Base-by-base conservation (phyloP, 2,329 filamentous ascomycete genomes). In the Golovinomyces cichoracearum region DNA sequence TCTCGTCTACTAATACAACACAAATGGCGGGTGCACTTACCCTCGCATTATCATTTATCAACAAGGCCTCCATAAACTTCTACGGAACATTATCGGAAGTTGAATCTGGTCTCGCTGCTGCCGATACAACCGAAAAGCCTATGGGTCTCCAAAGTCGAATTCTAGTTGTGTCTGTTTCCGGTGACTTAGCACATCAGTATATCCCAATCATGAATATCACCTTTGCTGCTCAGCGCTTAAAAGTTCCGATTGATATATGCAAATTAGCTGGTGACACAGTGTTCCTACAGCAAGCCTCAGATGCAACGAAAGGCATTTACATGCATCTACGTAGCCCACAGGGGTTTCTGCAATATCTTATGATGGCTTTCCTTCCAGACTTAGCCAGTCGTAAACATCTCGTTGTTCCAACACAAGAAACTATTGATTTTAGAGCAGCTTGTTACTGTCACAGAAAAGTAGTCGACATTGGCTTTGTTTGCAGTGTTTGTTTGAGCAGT, bases 171-270 rank as follows among this genome's bases (percentile, higher is more conserved):
- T 93, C 83, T 45, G 85, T 94, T 4, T 93, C 83, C 44, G 84
- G 72, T 38, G 82, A 88, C 57, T 74, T 93, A 0, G 77, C 85
- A 4, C 81, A 74, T 52, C 78, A 95, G 63, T 98, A 98, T 66
- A 98, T 98, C 49, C 81, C 88, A 0, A 90, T 93, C 56, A 98
- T 98, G 90, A 98, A 98, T 65, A 76, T 80, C 57, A 93, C 95
- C 52, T 98, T 98, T 64, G 90, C 90, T 2, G 90, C 88, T 51
- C 83, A 93, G 58, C 78, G 88, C 54, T 73, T 85, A 49, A 75
- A 76, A 56, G 84, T 98, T 53, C 83, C 86, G 22, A 85, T 98
- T 57, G 90, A 98, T 62, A 88, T 93, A 29, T 73, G 93, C 52
- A 81, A 92, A 55, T 70, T 98, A 12, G 76, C 80, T 38, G 84